Evolutionary conservation across 2,329 filamentous ascomycete genomes (phyloP).

Genomic region (Leptographium radiaticola): DNA sequence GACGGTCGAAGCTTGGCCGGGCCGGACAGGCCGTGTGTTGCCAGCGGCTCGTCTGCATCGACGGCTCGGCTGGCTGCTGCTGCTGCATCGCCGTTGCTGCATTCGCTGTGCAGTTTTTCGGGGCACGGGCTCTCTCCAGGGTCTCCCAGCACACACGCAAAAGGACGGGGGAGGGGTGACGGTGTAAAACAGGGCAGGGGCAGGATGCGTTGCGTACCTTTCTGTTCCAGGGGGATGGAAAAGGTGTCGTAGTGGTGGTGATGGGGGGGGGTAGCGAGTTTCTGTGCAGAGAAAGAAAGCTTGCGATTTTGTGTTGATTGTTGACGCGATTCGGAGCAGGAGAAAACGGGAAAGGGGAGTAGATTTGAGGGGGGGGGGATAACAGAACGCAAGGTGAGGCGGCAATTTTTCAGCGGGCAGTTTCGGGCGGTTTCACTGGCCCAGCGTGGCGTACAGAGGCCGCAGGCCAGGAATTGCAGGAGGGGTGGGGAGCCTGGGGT

Average conservation of each 20-base stretch:
- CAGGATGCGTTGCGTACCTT: neutral
- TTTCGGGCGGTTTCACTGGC: slow-evolving; percentile 4
- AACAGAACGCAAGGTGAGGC: slow-evolving; percentile 2
- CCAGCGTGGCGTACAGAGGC: neutral
- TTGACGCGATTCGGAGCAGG: slow-evolving; percentile 1
- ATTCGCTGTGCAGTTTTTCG: too few relatives aligned
- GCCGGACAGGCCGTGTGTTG: neutral
- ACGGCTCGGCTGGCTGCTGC: neutral
- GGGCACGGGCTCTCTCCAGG: too few relatives aligned
- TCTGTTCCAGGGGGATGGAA: neutral
- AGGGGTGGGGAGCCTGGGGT: neutral
- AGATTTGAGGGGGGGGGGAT: slow-evolving; percentile 2
- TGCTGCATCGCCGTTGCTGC: neutral
- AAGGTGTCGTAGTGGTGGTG: neutral
- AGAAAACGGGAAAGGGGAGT: slow-evolving; percentile 4
- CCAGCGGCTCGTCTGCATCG: neutral
- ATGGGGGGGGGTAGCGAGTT: neutral
- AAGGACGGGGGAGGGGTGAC: neutral
- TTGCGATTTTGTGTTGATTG: neutral
- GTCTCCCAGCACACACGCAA: too few relatives aligned
- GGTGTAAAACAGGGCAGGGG: neutral
- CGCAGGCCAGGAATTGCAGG: neutral
- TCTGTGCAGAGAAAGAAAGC: neutral
- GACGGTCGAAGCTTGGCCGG: neutral
- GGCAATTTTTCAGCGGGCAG: slow-evolving; percentile 3